Evolutionary conservation across 1,139 yeast genomes (phyloP), one percentile per base, ranked within the genome.

Genomic region (Zygosaccharomyces sapae): DNA sequence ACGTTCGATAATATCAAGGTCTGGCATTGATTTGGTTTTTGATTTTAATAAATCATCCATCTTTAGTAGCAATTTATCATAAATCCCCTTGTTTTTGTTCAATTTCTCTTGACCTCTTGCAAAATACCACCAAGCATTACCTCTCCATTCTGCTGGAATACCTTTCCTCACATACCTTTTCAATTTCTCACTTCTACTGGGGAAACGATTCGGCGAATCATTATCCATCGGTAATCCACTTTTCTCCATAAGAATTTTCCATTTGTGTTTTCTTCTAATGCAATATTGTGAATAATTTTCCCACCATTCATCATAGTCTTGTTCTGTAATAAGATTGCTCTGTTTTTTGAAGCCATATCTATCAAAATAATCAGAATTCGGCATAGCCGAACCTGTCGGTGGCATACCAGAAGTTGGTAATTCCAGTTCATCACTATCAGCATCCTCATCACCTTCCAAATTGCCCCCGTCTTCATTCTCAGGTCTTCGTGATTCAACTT

Each of bases 141-240:
- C 98, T 56, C 98, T 72, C 96, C 97, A 90, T 64, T 88, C 96
- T 0, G 96, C 90, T 0, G 98, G 97, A 7, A 92, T 83, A 5
- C 98, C 98, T 63, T 86, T 84, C 48, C 97, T 76, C 10, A 92
- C 79, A 62, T 87, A 81, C 52, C 95, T 78, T 62, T 86, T 85
- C 52, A 89, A 74, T 58, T 86, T 89, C 52, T 86, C 95, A 7
- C 92, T 84, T 51, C 78, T 79, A 0, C 96, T 83, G 0, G 97
- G 97, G 62, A 88, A 90, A 50, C 92, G 66, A 0, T 67, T 60
- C 1, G 78, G 54, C 13, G 50, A 48, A 38, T 70, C 71, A 33
- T 67, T 65, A 33, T 60, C 74, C 54, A 65, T 65, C 4, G 74
- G 60, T n/a, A 87, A 69, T 0, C 97, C 97, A 57, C 79, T 79